Conservation (phyloP, 495 filamentous ascomycete species). For the Penicillium longicatenatum region DNA sequence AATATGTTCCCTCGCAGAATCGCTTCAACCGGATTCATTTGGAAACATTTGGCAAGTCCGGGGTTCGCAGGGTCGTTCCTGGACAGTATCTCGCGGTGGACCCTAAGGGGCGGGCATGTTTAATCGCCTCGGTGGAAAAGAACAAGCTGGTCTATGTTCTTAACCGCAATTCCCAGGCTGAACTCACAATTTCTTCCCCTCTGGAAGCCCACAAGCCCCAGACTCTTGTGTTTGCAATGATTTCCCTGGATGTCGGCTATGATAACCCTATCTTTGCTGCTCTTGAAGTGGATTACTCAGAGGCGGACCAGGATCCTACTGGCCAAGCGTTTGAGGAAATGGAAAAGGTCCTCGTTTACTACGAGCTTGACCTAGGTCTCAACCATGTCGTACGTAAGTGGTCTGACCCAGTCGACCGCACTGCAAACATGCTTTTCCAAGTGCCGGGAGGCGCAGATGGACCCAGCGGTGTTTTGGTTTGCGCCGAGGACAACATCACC, state of each 20-base stretch:
- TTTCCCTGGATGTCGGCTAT: conserved; percentile 90
- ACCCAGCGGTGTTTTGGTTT: conserved; percentile 92
- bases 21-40: conserved; percentile 86
- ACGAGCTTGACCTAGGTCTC: conserved; percentile 92
- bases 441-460: conserved; percentile 93
- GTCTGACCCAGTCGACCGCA: conserved; percentile 90
- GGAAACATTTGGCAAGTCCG: conserved; percentile 97
- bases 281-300: conserved; percentile 89
- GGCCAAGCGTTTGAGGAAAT: conserved; percentile 78
- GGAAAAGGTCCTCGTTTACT: conserved; percentile 92
- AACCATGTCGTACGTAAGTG: conserved; percentile 98
- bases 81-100: conserved; percentile 94
- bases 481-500: conserved; percentile 89
- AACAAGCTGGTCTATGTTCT: conserved; percentile 99
- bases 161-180: conserved; percentile 90
- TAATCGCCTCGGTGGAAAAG: conserved; percentile 95
- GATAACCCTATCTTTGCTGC: conserved; percentile 96
- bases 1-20: conserved; percentile 87
- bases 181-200: conserved; percentile 94
- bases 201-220: conserved; percentile 98
- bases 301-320: conserved; percentile 87
- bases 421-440: conserved; percentile 87
- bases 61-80: conserved; percentile 89
- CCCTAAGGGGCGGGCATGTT: conserved; percentile 90
- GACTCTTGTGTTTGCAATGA: conserved; percentile 83